Conservation (phyloP, 345 rosid genomes). For the Acer saccharum region DNA sequence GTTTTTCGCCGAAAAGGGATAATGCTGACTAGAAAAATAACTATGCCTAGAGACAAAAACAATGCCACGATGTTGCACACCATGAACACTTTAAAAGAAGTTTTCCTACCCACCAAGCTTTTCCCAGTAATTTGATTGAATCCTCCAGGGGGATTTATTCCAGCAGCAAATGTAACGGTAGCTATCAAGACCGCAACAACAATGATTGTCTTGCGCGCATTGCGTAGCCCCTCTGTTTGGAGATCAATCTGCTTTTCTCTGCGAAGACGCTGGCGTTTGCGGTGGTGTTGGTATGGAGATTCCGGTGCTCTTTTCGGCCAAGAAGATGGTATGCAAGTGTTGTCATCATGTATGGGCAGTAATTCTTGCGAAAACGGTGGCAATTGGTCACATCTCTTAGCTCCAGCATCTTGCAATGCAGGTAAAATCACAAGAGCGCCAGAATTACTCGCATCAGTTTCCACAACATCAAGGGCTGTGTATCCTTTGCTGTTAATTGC, state of each 20-base stretch:
- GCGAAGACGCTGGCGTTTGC: conserved; percentile 25
- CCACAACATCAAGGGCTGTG: conserved; percentile 48
- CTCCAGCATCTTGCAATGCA: conserved; percentile 42
- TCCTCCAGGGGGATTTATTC: conserved; percentile 73
- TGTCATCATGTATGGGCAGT: conserved; percentile 16
- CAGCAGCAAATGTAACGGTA: conserved; percentile 66
- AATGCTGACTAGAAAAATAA: conserved; percentile 58
- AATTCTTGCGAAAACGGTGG: conserved; percentile 34
- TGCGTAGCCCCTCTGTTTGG: conserved; percentile 54
- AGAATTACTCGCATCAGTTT: conserved; percentile 40
- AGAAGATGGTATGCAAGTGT: neutral
- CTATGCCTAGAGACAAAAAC: conserved; percentile 55
- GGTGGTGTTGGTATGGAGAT: conserved; percentile 14
- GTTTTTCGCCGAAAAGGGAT: conserved; percentile 59
- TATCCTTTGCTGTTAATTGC: conserved; percentile 45
- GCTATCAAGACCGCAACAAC: conserved; percentile 67
- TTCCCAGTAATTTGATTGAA: conserved; percentile 43
- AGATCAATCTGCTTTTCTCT: conserved; percentile 40
- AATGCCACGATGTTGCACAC: conserved; percentile 60
- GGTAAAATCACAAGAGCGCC: conserved; percentile 42
- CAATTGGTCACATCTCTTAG: conserved; percentile 42
- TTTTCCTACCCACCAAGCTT: conserved; percentile 26
- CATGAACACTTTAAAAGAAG: conserved; percentile 55
- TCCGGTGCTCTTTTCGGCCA: conserved; percentile 5
- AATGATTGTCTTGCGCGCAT: conserved; percentile 62